Evolutionary conservation across 306 rosid genomes (phyloP), one percentile per base, ranked within the genome.

Genomic region (Senna tora): DNA sequence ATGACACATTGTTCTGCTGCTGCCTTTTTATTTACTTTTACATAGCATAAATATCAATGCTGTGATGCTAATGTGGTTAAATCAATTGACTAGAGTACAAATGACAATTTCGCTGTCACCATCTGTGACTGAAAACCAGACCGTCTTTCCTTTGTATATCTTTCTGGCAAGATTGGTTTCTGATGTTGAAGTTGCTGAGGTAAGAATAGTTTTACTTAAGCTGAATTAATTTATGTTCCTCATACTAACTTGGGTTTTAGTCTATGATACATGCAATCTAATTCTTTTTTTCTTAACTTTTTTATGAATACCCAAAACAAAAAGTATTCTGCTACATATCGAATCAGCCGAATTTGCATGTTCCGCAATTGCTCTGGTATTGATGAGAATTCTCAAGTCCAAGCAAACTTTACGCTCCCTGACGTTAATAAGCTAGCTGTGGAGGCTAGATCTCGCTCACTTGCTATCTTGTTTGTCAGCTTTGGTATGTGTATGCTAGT

Each of bases 401-500:
- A 80, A 76, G 93, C 92, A 57, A 79, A 65, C 39, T 88, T 95
- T 73, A 65, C 62, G 51, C 97, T 95, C 28, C 96, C 91, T 36
- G 93, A 86, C 47, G 69, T 78, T 62, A 79, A 73, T 45, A 91
- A 85, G 91, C 83, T 94, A 46, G 87, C 88, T 10, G 43, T 8
- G 56, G 88, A 87, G 65, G 92, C 87, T 59, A 82, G 55, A 57
- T 79, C 89, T 28, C 84, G 85, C 51, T 75, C 89, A 55, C 76
- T 84, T 76, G 80, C 82, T 46, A 74, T 91, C 78, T 77, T 91
- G 79, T 72, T 95, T 58, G 86, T 91, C 74, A 85, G 88, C 83
- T 72, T 81, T 69, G 96, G 99, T 95, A 91, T 66, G 84, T 54
- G 65, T 74, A 60, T 58, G 47, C 17, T 64, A 76, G 47, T 67